Base-by-base conservation (phyloP, 805 yeast genomes). In the Metahyphopichia silvanorum region DNA sequence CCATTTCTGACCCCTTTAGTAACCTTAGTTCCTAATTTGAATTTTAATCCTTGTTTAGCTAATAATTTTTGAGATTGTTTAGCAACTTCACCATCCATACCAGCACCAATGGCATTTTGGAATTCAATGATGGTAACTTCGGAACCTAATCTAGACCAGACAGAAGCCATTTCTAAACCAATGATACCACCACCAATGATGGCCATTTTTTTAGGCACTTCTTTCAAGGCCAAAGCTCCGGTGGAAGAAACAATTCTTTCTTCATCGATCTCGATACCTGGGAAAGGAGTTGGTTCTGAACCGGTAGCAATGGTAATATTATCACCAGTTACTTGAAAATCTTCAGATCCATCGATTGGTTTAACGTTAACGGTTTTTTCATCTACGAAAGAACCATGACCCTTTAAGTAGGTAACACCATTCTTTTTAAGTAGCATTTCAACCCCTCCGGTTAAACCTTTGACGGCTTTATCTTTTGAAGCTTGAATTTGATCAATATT, bases 151-250 rank as follows among this genome's bases (percentile, higher is more conserved):
- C 98, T 80, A 38, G 89, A 70, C 82, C 94, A 93, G 29, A 93
- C 99, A 16, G 98, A 89, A 43, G 96, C 98, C 96, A 93, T 93
- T 73, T 93, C 99, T 49, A 93, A 78, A 57, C 99, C 99, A 60
- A 93, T 93, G 70, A 93, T 91, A 75, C 99, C 98, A 69, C 96
- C 99, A 61, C 99, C 99, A 53, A 93, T 91, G 66, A 93, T 80
- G 47, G 91, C 83, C 57, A 93, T 55, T 60, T 74, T 80, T 75
- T 93, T 88, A 57, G 99, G 99, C 38, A 93, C 74, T 71, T 89
- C 96, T 61, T 77, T 76, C 51, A 93, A 74, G 16, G 83, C 63
- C 37, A 93, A 69, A 38, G 86, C 85, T 52, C 99, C 99, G 29
- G 99, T 93, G 20, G 97, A 88, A 22, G 95, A 75, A 34, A 93